Conservation (phyloP, 345 rosid species). For the Eucalyptus viminalis region DNA sequence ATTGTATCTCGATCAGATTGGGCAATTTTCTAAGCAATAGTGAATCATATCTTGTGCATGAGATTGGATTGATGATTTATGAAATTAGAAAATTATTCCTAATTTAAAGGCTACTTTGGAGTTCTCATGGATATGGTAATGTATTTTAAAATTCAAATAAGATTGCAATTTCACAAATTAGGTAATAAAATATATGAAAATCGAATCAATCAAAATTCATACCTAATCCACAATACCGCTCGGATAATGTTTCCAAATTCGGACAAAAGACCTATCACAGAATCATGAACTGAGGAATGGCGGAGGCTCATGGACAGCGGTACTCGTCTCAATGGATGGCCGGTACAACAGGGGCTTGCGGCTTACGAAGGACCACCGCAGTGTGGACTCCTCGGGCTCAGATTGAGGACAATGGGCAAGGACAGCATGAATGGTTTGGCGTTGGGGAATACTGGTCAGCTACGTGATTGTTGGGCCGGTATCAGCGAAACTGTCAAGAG, state of each 20-base stretch:
- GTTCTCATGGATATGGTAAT: background rate
- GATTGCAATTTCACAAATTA: background rate
- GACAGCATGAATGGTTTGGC: background rate
- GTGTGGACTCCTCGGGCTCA: background rate
- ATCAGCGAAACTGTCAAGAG: background rate
- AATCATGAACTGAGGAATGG: background rate
- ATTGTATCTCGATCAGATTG: background rate
- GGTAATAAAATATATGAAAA: background rate
- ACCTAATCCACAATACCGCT: background rate
- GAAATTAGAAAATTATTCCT: no score
- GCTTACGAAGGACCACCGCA: background rate
- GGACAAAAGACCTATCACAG: background rate
- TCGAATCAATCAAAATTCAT: background rate
- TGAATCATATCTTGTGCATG: no score
- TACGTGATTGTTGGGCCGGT: background rate
- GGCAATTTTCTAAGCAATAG: background rate
- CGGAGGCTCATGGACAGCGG: background rate
- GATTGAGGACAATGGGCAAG: background rate
- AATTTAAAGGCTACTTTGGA: no score
- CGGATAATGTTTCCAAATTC: fast-evolving
- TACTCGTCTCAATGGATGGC: background rate
- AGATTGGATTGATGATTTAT: background rate
- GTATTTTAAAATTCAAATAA: background rate
- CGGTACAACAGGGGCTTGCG: no score
- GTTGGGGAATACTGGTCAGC: background rate